These are phyloP conservation scores for Auriscalpium microsporum DNA, from an alignment of 768 basidiomycete genomes.

Conservation along the genomic window DNA sequence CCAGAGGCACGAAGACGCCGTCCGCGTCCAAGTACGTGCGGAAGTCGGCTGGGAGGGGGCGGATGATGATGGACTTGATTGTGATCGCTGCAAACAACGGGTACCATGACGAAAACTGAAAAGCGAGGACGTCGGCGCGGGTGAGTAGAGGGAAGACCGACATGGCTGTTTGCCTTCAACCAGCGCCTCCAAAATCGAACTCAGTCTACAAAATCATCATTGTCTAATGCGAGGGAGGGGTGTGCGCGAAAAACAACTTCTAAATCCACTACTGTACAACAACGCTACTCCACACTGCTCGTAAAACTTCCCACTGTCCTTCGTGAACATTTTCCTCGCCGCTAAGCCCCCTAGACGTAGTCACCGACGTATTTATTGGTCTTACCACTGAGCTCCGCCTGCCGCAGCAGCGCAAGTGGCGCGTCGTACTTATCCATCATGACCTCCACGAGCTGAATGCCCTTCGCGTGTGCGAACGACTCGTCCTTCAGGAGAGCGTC, in stretches of 20 bases:
- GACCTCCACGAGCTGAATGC: slow-evolving; percentile 76
- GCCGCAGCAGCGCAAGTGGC: slow-evolving; percentile 50
- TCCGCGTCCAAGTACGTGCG: slow-evolving; percentile 71
- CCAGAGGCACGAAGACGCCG: slow-evolving; percentile 75
- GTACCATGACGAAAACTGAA: slow-evolving; percentile 86
- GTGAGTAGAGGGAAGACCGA: slow-evolving; percentile 45
- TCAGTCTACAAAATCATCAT: too few species aligned
- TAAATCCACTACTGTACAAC: too few species aligned
- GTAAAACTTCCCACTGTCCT: too few species aligned
- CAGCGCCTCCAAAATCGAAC: too few species aligned
- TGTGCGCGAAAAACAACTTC: too few species aligned
- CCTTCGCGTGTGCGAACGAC: slow-evolving; percentile 52
- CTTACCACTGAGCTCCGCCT: slow-evolving; percentile 47
- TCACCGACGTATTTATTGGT: slow-evolving; percentile 34
- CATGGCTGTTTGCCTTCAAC: too few species aligned
- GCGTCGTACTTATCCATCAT: slow-evolving; percentile 69
- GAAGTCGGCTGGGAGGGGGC: slow-evolving; percentile 57
- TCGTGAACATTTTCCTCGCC: too few species aligned
- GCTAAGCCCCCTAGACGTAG: slow-evolving; percentile 2
- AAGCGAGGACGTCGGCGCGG: slow-evolving; percentile 49
- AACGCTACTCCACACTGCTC: too few species aligned
- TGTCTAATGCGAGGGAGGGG: too few species aligned
- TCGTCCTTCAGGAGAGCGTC: slow-evolving; percentile 54
- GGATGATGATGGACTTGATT: slow-evolving; percentile 69
- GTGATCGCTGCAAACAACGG: slow-evolving; percentile 52